Evolutionary conservation across 2,329 filamentous ascomycete genomes (phyloP).

Genomic region (Aspergillus ochraceus): DNA sequence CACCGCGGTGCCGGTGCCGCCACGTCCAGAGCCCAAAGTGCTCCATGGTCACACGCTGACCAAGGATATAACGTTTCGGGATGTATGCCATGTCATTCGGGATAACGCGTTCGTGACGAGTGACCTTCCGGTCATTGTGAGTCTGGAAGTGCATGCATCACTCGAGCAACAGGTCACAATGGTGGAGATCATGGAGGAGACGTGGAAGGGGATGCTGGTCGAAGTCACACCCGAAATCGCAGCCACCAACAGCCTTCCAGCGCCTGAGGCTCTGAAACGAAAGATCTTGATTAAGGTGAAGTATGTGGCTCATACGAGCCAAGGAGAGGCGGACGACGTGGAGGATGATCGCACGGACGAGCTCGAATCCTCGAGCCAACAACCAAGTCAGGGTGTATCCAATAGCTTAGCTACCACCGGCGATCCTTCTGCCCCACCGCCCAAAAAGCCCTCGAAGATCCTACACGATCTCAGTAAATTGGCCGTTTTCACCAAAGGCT

Average conservation of each 20-base stretch:
- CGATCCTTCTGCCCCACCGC: constrained; percentile 26
- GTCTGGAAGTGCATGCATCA: constrained; percentile 85
- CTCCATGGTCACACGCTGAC: constrained; percentile 87
- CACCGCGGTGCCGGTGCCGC: constrained; percentile 7
- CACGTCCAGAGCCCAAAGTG: constrained; percentile 71
- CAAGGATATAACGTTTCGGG: constrained; percentile 79
- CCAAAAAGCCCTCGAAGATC: constrained; percentile 61
- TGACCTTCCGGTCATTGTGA: constrained; percentile 82
- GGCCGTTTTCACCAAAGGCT: constrained; percentile 83
- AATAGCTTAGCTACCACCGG: not conserved
- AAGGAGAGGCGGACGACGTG: constrained; percentile 27
- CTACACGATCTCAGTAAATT: constrained; percentile 70
- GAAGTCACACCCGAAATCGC: constrained; percentile 60
- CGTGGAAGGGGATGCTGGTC: constrained; percentile 75
- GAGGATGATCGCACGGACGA: constrained; percentile 16
- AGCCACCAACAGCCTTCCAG: constrained; percentile 58
- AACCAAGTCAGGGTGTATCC: constrained; percentile 1
- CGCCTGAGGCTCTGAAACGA: constrained; percentile 68
- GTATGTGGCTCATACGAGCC: constrained; percentile 53
- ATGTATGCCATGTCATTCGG: constrained; percentile 77
- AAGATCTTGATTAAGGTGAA: constrained; percentile 88
- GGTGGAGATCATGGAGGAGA: constrained; percentile 90
- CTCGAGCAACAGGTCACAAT: constrained; percentile 83
- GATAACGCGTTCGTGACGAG: constrained; percentile 75
- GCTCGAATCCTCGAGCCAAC: constrained; percentile 8